Conservation (phyloP, 2,329 filamentous ascomycete species). For the Salinomyces thailandicus region DNA sequence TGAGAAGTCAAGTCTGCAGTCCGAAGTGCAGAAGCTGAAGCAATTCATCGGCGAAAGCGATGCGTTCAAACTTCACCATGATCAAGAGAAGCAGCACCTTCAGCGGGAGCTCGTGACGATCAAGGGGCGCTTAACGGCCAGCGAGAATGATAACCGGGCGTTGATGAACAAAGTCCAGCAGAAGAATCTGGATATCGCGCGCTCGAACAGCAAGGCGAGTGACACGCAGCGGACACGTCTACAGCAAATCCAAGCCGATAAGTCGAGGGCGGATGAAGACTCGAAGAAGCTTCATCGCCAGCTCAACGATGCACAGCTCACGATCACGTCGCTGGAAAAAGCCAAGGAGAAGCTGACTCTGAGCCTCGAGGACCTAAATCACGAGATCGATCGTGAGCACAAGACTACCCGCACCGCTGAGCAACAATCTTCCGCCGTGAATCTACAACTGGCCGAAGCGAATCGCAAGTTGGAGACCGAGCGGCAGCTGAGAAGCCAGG, state of each 20-base stretch:
- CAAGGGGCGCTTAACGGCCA: constrained; percentile 78
- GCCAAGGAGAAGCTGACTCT: constrained; percentile 87
- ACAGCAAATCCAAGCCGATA: constrained; percentile 68
- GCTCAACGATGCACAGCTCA: constrained; percentile 73
- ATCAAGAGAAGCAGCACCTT: constrained; percentile 86
- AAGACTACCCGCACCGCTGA: constrained; percentile 84
- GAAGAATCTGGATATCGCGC: constrained; percentile 90
- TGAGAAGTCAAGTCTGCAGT: constrained; percentile 65
- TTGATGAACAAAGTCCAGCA: constrained; percentile 96
- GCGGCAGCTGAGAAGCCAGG: constrained; percentile 71
- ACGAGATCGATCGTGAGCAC: constrained; percentile 81
- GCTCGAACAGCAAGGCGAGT: constrained; percentile 74
- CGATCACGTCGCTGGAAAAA: constrained; percentile 77
- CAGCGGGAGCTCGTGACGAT: constrained; percentile 85
- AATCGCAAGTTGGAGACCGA: constrained; percentile 88
- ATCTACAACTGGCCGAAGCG: constrained; percentile 74
- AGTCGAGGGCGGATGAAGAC: constrained; percentile 70
- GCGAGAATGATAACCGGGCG: constrained; percentile 90
- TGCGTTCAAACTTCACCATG: constrained; percentile 77
- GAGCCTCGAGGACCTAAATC: constrained; percentile 80
- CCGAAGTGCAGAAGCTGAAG: constrained; percentile 74
- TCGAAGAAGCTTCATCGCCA: constrained; percentile 72
- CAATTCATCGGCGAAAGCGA: constrained; percentile 82
- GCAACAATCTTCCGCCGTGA: constrained; percentile 69
- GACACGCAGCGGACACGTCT: constrained; percentile 75